These are phyloP conservation scores for Crithidia expoeki DNA, from an alignment of 208 protist species.

Conservation along the genomic window DNA sequence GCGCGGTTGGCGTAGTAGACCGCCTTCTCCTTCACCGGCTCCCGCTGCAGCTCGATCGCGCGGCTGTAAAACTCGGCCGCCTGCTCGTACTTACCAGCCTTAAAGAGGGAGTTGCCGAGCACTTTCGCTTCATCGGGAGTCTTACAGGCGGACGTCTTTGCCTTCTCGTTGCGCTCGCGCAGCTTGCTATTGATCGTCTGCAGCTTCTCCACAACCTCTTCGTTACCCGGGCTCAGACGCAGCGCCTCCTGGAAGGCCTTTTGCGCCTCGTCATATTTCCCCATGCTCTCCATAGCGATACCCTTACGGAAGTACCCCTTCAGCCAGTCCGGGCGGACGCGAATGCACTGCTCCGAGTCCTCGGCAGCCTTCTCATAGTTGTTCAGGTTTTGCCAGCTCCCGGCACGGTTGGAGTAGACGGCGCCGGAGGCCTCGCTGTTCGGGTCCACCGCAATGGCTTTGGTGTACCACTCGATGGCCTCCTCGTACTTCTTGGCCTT, in stretches of 20 bases:
- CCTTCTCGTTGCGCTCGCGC: slow-evolving; percentile 86
- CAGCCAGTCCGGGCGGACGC: slow-evolving; percentile 85
- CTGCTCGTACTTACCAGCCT: slow-evolving; percentile 87
- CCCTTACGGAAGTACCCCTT: slow-evolving; percentile 93
- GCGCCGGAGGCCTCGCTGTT: slow-evolving; percentile 73
- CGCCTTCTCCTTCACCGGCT: slow-evolving; percentile 71
- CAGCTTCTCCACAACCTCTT: slow-evolving; percentile 82
- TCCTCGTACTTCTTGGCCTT: slow-evolving; percentile 88
- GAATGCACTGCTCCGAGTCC: slow-evolving; percentile 88
- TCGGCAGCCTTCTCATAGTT: slow-evolving; percentile 78
- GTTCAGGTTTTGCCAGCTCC: slow-evolving; percentile 76
- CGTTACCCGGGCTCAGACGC: slow-evolving; percentile 73
- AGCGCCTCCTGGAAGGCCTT: slow-evolving; percentile 83
- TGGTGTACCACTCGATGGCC: slow-evolving; percentile 92
- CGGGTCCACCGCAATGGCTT: slow-evolving; percentile 85
- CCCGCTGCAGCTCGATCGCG: slow-evolving; percentile 84
- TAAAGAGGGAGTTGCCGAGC: slow-evolving; percentile 92
- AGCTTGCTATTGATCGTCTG: slow-evolving; percentile 67
- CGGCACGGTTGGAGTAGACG: slow-evolving; percentile 91
- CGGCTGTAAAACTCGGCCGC: slow-evolving; percentile 89
- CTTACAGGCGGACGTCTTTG: slow-evolving; percentile 71
- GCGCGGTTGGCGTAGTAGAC: slow-evolving; percentile 92
- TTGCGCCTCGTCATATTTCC: slow-evolving; percentile 79
- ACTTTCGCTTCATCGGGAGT: slow-evolving; percentile 85
- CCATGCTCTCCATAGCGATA: slow-evolving; percentile 72